phyloP scores from a whole-genome alignment of 441 rosid species.

The Corymbia citriodora region DNA sequence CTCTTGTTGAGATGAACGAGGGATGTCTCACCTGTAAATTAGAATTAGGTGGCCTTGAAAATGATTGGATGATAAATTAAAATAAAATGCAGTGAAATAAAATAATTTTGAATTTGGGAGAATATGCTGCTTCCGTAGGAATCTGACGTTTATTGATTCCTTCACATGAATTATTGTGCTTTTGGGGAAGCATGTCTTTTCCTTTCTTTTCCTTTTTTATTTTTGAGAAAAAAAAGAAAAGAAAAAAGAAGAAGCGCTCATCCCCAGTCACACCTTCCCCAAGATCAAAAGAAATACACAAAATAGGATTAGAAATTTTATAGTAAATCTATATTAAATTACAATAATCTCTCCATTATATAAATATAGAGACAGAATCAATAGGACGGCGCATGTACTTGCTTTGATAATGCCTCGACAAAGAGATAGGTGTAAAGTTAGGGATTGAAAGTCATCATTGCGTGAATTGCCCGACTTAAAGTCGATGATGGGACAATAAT shows the following conservation, averaged over 20 bases:
- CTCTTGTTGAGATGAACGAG: not conserved
- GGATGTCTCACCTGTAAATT: not conserved
- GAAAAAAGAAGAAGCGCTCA: not conserved
- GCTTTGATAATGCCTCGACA: not conserved
- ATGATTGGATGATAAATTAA: not conserved
- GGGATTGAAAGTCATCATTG: not conserved
- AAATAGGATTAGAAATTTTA: not conserved
- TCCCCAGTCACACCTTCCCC: not conserved
- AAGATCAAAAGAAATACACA: not conserved
- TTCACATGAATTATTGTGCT: not conserved
- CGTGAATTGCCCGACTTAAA: not conserved
- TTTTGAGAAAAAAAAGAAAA: not conserved
- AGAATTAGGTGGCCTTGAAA: not conserved
- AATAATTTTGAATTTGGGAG: not conserved
- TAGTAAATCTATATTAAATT: not conserved
- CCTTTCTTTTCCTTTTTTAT: not conserved
- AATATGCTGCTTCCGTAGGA: not conserved
- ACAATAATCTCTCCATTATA: not conserved
- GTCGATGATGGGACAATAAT: too few relatives aligned
- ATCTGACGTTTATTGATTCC: not conserved
- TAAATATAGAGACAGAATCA: not conserved
- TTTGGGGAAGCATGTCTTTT: not conserved
- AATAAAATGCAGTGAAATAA: not conserved
- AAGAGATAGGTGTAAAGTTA: not conserved
- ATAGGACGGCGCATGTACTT: not conserved